phyloP scores from a whole-genome alignment of 2,329 filamentous ascomycete species.

The Orbilia oligospora region DNA sequence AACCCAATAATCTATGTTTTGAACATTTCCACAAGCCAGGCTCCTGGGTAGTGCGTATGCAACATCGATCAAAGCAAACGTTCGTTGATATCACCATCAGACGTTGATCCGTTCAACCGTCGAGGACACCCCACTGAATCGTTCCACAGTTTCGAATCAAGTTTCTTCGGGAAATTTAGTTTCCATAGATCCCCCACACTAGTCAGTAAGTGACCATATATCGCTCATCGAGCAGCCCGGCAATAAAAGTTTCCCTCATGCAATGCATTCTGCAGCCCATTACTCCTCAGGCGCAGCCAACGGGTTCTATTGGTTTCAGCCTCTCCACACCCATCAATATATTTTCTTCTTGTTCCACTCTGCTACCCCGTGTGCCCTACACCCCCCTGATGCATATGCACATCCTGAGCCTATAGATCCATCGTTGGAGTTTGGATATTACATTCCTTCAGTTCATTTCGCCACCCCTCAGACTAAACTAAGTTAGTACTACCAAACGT shows the following conservation, averaged over 20 bases:
- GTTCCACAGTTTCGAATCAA: conserved; percentile 10
- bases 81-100: conserved; percentile 15
- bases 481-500: conserved; percentile 7
- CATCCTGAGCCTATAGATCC: conserved; percentile 19
- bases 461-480: conserved; percentile 16
- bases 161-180: conserved; percentile 17
- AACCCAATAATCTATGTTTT: conserved; percentile 39
- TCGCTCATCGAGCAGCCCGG: conserved; percentile 29
- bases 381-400: conserved; percentile 11
- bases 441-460: conserved; percentile 11
- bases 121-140: conserved; percentile 9
- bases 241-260: conserved; percentile 25
- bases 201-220: conserved; percentile 34
- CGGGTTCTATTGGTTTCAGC: conserved; percentile 41
- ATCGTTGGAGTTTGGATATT: conserved; percentile 13
- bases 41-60: conserved; percentile 55
- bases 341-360: conserved; percentile 17
- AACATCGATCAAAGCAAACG: conserved; percentile 31
- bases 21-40: conserved; percentile 44
- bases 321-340: conserved; percentile 11
- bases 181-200: conserved; percentile 35
- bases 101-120: conserved; percentile 28
- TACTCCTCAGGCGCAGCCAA: conserved; percentile 35
- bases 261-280: conserved; percentile 17
- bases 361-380: conserved; percentile 10